Evolutionary conservation across 2,329 filamentous ascomycete genomes (phyloP).

Genomic region (Fusarium devonianum): DNA sequence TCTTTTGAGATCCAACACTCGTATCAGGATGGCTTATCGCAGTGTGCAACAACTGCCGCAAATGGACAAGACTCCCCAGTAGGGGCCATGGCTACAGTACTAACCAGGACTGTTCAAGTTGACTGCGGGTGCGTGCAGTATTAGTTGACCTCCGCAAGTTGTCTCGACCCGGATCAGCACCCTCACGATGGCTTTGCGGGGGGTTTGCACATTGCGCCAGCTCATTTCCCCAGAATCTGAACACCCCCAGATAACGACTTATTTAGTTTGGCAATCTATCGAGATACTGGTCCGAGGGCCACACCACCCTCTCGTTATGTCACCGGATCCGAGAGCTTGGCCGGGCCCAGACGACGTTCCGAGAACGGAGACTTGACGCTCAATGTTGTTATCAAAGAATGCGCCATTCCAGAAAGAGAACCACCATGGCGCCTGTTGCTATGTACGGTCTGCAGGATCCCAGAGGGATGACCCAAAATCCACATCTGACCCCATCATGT

Average conservation of each 20-base stretch:
- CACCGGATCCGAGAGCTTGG: constrained; percentile 5
- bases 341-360: constrained; percentile 7
- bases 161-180: constrained; percentile 3
- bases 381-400: constrained; percentile 2
- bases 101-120: constrained; percentile 1
- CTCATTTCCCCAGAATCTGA: constrained; percentile 28
- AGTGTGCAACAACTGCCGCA: no score
- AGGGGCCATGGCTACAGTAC: no score
- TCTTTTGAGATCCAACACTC: no score
- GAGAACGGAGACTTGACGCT: constrained; percentile 4
- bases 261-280: constrained; percentile 16
- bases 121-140: not conserved
- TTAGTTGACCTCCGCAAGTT: constrained; percentile 1
- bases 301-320: constrained; percentile 24
- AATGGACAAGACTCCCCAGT: constrained; percentile 1
- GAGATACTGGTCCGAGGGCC: constrained; percentile 19
- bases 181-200: constrained; percentile 23
- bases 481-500: constrained; percentile 39
- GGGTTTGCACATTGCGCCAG: constrained; percentile 7
- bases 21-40: no score
- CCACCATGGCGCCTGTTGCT: constrained; percentile 7
- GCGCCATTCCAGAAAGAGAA: constrained; percentile 13
- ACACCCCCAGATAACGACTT: constrained; percentile 31
- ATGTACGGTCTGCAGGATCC: constrained; percentile 6
- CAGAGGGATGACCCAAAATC: constrained; percentile 13